phyloP scores from a whole-genome alignment of 208 protist species.

The Zelonia costaricensis region DNA sequence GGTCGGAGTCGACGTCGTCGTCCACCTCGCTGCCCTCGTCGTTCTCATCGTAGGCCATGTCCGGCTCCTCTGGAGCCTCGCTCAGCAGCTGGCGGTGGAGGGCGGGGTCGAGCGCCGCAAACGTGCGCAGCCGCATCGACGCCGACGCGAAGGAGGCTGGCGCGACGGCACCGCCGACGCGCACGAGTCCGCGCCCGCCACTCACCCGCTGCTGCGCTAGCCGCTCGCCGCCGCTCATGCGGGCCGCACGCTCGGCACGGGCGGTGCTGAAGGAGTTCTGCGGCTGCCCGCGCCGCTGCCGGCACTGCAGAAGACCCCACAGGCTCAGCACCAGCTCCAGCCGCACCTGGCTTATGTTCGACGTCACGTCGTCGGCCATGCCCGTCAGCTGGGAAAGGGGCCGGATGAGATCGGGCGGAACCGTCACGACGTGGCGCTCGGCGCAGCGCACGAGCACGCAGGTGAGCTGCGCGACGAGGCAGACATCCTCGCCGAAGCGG shows the following conservation, averaged over 20 bases:
- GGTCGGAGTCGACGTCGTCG: conserved; percentile 19
- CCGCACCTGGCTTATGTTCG: conserved; percentile 17
- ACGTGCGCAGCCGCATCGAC: conserved; percentile 18
- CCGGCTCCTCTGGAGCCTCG: neutral
- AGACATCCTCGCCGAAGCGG: conserved; percentile 16
- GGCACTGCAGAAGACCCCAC: conserved; percentile 27
- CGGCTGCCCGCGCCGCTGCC: conserved; percentile 22
- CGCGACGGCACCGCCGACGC: conserved; percentile 1
- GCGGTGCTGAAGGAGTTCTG: conserved; percentile 4
- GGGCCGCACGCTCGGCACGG: neutral
- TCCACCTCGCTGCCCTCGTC: conserved; percentile 18
- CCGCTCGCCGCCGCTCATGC: neutral
- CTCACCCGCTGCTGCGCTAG: neutral
- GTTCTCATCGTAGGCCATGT: conserved; percentile 24
- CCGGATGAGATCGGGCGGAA: conserved; percentile 23
- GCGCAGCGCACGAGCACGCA: conserved; percentile 58
- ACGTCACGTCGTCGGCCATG: conserved; percentile 28
- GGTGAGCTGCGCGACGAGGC: conserved; percentile 48
- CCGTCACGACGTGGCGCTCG: conserved; percentile 20
- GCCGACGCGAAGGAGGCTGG: conserved; percentile 6
- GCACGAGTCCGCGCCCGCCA: conserved; percentile 2
- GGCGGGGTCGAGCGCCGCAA: conserved; percentile 12
- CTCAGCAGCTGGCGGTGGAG: conserved; percentile 9
- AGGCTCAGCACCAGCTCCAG: conserved; percentile 34
- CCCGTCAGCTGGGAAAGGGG: conserved; percentile 22